Percentiles rank a stretch among this genome's conserved stretches.
Evolutionary conservation across 306 rosid species (phyloP).

Genomic region (Rosa persica): DNA sequence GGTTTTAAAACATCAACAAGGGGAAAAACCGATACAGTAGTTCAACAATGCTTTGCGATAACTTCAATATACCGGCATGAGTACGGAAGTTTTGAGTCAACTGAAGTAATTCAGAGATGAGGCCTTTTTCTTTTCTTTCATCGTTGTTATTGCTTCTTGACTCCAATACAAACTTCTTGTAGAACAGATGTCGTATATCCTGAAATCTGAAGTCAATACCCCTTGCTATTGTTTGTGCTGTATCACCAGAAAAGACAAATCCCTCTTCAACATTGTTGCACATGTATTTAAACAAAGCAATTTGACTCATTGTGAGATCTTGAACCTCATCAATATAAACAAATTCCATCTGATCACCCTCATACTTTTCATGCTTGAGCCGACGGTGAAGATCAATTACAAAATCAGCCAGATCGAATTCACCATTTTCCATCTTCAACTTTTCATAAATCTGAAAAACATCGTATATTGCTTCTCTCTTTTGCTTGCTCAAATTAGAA

Average conservation of each 20-base stretch:
- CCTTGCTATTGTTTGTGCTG: slow-evolving; percentile 53
- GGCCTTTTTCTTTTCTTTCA: neutral
- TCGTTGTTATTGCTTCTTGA: neutral
- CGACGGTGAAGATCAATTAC: slow-evolving; percentile 59
- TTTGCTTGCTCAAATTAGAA: slow-evolving; percentile 42
- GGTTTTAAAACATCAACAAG: slow-evolving; percentile 29
- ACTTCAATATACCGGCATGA: slow-evolving; percentile 41
- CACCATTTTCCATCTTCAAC: slow-evolving; percentile 54
- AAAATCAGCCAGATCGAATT: slow-evolving; percentile 69
- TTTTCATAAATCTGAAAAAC: slow-evolving; percentile 57
- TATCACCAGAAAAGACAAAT: slow-evolving; percentile 34
- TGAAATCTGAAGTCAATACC: slow-evolving; percentile 64
- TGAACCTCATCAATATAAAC: slow-evolving; percentile 75
- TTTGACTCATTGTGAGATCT: slow-evolving; percentile 62
- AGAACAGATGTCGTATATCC: slow-evolving; percentile 46
- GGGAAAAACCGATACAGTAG: slow-evolving; percentile 51
- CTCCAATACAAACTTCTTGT: slow-evolving; percentile 26
- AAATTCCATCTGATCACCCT: slow-evolving; percentile 50
- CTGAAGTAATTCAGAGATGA: slow-evolving; percentile 19
- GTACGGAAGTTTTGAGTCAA: slow-evolving; percentile 74
- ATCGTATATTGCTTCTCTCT: slow-evolving; percentile 53
- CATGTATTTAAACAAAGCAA: slow-evolving; percentile 41
- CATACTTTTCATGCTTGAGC: slow-evolving; percentile 33
- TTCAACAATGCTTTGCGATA: slow-evolving; percentile 58
- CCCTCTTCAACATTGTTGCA: slow-evolving; percentile 32